Evolutionary conservation across 192 early-diverging fungal species (phyloP), one percentile per base, ranked within the genome.

Genomic region (Umbelopsis sp.): DNA sequence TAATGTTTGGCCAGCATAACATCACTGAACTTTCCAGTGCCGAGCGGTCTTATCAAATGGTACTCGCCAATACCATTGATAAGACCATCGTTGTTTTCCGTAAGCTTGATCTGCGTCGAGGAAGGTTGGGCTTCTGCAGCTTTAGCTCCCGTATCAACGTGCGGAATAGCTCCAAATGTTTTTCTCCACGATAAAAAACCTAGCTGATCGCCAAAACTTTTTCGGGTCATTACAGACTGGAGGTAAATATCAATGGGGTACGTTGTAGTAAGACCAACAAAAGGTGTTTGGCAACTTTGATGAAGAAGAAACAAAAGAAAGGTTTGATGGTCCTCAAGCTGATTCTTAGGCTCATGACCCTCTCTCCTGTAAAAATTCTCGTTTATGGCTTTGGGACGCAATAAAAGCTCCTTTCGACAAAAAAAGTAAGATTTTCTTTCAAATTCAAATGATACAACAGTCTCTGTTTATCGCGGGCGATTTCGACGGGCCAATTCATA

Each of bases 11-110:
- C 90, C 4, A 94, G 80, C 69, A 92, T 89, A 10, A 93, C 92
- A 50, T 91, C 86, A 66, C 89, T 90, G 71, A 93, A 93, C 64
- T 93, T 93, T 46, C 92, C 93, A 70, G 89, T 87, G 16, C 92
- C 92, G 18, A 95, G 80, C 20, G 89, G 86, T 69, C 86, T 86
- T 72, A 89, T 75, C 73, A 95, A 93, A 9, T 85, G 64, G 81
- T 95, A 95, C 72, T 92, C 89, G 33, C 90, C 86, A 67, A 86
- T 84, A n/a, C 78, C 74, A 45, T 64, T 64, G 30, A 86, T 53
- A 3, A 74, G 58, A 48, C 68, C 64, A 64, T 84, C 83, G 45
- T 81, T 67, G 53, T 81, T 83, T 10, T 61, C 55, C 33, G 30
- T 37, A 27, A 61, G 55, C 18, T 61, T 61, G 7, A 30, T 61